Evolutionary conservation across 2,329 filamentous ascomycete species (phyloP), one percentile per base, ranked within the genome.

Genomic region (Colletotrichum sp.): DNA sequence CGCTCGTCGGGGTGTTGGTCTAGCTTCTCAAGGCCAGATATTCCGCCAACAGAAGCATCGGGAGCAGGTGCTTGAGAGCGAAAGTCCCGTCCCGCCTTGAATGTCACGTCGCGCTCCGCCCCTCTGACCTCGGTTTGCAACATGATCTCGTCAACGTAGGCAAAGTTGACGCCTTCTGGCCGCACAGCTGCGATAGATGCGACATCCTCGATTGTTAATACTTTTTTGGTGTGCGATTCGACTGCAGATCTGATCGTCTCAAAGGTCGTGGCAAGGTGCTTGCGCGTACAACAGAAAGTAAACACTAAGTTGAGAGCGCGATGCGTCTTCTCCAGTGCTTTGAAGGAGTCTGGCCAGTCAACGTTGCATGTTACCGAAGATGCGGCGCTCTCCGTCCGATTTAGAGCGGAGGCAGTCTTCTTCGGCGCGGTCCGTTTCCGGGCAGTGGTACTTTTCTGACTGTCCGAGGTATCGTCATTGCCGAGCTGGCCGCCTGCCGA

Each of bases 221-320:
- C 87, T 28, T 91, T 90, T 80, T 94, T 93, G 76, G 93, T 96
- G 81, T 98, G 95, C 0, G 91, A 91, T 83, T 98, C 95, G 1
- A 99, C 96, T 0, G 96, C 92, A 10, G 92, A 91, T 79, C 93
- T 95, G 63, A 99, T 94, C 8, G 94, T 98, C 18, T 97, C 94
- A 79, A 98, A 95, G 0, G 96, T 98, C 0, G 97, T 99, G 1
- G 95, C 93, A 32, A 99, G 90, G 80, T 99, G 95, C 82, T 98
- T 98, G 61, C 97, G 93, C 2, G 96, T 96, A 82, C 93, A 97
- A 86, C 95, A 98, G 82, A 99, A 99, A 0, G 97, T 99, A 80
- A 95, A 98, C 1, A 99, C 95, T 3, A 99, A 86, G 80, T 98
- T 99, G 75, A 99, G 86, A 2, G 97, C 96, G 76, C 93, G 91